phyloP scores from a whole-genome alignment of 495 filamentous ascomycete genomes.

The Cetradonia linearis region DNA sequence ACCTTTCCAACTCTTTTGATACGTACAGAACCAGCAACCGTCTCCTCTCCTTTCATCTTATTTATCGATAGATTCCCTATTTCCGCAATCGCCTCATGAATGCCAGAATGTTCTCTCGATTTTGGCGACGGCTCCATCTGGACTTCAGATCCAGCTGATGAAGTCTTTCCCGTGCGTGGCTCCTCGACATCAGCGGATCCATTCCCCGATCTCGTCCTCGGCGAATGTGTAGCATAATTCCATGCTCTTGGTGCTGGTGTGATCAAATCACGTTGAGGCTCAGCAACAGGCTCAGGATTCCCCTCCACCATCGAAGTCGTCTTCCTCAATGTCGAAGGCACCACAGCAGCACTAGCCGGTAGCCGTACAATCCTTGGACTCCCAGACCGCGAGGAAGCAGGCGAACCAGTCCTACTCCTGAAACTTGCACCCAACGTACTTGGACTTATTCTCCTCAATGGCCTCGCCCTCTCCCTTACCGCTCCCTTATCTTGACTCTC shows the following conservation, averaged over 20 bases:
- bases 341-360: slow-evolving; percentile 35
- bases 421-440: slow-evolving; percentile 37
- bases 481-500: slow-evolving; percentile 32
- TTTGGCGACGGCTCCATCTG: slow-evolving; percentile 30
- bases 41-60: slow-evolving; percentile 43
- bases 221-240: slow-evolving; percentile 35
- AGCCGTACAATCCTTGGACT: slow-evolving; percentile 46
- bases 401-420: slow-evolving; percentile 23
- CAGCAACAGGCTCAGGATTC: not conserved
- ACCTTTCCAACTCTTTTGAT: slow-evolving; percentile 63
- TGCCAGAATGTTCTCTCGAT: slow-evolving; percentile 26
- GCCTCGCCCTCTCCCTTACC: slow-evolving; percentile 10
- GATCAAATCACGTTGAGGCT: slow-evolving; percentile 42
- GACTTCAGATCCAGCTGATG: slow-evolving; percentile 34
- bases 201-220: not conserved
- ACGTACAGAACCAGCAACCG: slow-evolving; percentile 55
- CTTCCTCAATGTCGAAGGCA: slow-evolving; percentile 31
- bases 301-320: slow-evolving; percentile 26
- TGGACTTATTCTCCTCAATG: slow-evolving; percentile 24
- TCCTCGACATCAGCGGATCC: slow-evolving; percentile 10
- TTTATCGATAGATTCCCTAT: slow-evolving; percentile 34
- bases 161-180: slow-evolving; percentile 30
- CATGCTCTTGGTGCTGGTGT: slow-evolving; percentile 57
- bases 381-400: slow-evolving; percentile 11
- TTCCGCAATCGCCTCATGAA: slow-evolving; percentile 34